Evolutionary conservation across 202 grass and related monocot species (phyloP), one percentile per base, ranked within the genome.

Genomic region (Schoenoplectus triqueter): DNA sequence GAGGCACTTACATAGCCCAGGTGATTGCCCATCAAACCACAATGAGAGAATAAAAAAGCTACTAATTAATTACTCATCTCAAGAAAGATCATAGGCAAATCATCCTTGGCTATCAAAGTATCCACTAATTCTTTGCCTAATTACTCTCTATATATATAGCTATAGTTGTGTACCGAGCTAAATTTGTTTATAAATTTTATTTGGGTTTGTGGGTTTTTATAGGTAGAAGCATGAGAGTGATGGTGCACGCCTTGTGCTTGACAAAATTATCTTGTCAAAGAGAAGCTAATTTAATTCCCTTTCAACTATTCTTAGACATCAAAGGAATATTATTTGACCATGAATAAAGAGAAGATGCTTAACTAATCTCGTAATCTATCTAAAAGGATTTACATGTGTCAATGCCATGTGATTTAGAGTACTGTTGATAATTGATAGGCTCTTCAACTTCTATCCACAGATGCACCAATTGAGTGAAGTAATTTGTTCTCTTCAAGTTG

Each of bases 51-150:
- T 7, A 20, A 82, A 22, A 47, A 46, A 82, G 9, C 5, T 31
- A 67, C 47, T 48, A 64, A 82, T 66, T 81, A 81, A 14, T 13
- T 82, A 51, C 41, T 17, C 3, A 42, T 80, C 31, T 3, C 1
- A 13, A 51, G 20, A 66, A 67, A 66, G 45, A 45, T 82, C 20
- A 65, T 52, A 82, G 79, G 63, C 79, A 82, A 82, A 67, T 82
- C 79, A 82, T 82, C 61, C 79, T 82, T 82, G 79, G 79, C 79
- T 82, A 82, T 82, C 44, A 82, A 82, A 82, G 63, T 82, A 82
- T 66, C 79, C 60, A 14, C 79, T 82, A 66, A 82, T 48, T 74
- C 15, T 66, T 59, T 3, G 9, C 44, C 20, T 51, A 66, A 66
- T 73, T 46, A 70, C 39, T 68, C 14, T 39, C 31, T 5, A 7